Percentiles rank a stretch among this genome's conserved stretches.
These are phyloP conservation scores for Cantharellus cinnabarinus DNA, from an alignment of 768 basidiomycete species.

Conservation along the genomic window DNA sequence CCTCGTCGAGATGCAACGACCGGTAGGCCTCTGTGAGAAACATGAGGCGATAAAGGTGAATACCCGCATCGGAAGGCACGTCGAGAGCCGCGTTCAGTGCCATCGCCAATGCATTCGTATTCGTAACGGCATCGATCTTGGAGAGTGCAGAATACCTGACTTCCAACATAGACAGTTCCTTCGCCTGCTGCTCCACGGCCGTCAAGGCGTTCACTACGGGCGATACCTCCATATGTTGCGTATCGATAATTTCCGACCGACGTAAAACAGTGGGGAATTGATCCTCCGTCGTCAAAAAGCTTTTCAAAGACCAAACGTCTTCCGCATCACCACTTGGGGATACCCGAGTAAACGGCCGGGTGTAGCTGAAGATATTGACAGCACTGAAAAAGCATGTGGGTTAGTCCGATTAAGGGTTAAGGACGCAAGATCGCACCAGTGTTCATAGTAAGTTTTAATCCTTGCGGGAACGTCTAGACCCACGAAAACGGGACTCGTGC, in stretches of 20 bases:
- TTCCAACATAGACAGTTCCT: constrained; percentile 49
- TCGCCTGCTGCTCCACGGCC: constrained; percentile 63
- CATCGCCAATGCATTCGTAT: constrained; percentile 71
- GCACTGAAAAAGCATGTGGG: constrained; percentile 28
- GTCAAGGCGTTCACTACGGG: constrained; percentile 67
- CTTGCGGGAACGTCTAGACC: constrained; percentile 65
- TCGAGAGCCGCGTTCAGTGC: constrained; percentile 75
- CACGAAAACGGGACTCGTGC: constrained; percentile 52
- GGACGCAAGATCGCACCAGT: constrained; percentile 30
- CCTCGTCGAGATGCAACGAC: constrained; percentile 44
- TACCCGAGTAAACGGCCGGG: constrained; percentile 44
- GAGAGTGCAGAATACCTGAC: constrained; percentile 57
- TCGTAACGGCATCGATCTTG: constrained; percentile 35
- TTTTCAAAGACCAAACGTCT: constrained; percentile 78
- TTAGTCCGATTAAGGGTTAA: neutral
- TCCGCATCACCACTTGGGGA: constrained; percentile 16
- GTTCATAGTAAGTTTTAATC: constrained; percentile 72
- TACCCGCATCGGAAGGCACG: constrained; percentile 53
- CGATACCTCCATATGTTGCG: constrained; percentile 55
- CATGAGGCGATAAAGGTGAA: constrained; percentile 52
- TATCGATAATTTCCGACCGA: constrained; percentile 63
- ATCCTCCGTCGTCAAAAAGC: constrained; percentile 67
- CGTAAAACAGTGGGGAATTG: constrained; percentile 80
- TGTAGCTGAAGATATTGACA: constrained; percentile 64
- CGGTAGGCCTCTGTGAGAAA: constrained; percentile 61